Conservation (phyloP, 2,329 filamentous ascomycete species). For the Colletotrichum eleusines region DNA sequence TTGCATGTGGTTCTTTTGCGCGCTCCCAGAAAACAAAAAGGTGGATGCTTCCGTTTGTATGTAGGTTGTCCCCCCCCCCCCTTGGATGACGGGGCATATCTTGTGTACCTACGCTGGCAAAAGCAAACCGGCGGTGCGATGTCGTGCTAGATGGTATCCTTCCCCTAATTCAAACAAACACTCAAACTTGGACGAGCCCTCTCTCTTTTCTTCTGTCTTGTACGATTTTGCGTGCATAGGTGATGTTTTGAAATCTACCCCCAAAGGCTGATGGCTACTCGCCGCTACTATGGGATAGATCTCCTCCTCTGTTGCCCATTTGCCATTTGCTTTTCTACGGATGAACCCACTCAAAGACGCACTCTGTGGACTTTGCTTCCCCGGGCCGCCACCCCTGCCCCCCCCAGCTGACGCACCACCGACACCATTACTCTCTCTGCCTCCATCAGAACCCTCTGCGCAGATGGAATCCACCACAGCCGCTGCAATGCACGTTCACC, state of each 20-base stretch:
- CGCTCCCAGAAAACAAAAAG: not conserved
- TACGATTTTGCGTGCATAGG: not conserved
- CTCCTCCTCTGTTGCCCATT: too few relatives aligned
- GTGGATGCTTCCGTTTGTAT: not conserved
- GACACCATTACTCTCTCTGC: too few relatives aligned
- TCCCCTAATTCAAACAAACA: not conserved
- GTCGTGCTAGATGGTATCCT: not conserved
- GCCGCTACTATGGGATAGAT: not conserved
- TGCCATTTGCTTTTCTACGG: not conserved
- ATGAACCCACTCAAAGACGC: not conserved
- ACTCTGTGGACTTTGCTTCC: not conserved
- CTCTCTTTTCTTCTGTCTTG: not conserved
- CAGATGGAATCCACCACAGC: not conserved
- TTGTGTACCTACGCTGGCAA: not conserved
- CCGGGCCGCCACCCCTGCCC: not conserved
- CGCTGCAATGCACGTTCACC: slow-evolving; percentile 10
- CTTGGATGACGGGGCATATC: not conserved
- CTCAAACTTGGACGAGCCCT: not conserved
- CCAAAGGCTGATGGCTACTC: not conserved
- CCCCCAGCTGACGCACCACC: not conserved
- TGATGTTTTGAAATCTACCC: not conserved
- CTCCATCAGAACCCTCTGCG: not conserved
- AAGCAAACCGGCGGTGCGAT: not conserved
- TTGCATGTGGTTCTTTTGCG: not conserved
- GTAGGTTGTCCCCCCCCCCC: not conserved